phyloP scores from a whole-genome alignment of 345 rosid species.

The Gynandropsis gynandra region DNA sequence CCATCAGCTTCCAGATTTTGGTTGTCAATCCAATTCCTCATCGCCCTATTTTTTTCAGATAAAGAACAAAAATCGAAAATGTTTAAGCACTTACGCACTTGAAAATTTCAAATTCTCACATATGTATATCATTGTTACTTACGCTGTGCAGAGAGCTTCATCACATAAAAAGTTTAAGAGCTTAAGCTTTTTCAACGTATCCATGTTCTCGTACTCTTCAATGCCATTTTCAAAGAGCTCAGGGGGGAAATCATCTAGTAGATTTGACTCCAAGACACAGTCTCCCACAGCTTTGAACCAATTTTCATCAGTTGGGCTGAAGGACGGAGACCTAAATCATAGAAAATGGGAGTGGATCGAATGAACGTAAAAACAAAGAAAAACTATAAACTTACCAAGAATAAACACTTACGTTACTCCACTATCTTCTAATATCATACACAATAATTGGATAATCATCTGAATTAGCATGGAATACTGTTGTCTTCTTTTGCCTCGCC shows the following conservation, averaged over 20 bases:
- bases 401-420: slow-evolving; percentile 45
- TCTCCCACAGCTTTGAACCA: slow-evolving; percentile 53
- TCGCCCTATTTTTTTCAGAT: slow-evolving; percentile 19
- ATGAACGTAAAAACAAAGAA: slow-evolving; percentile 5
- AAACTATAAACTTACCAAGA: not conserved
- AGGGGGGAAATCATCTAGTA: slow-evolving; percentile 29
- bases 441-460: slow-evolving; percentile 47
- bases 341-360: slow-evolving; percentile 13
- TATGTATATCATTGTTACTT: slow-evolving; percentile 29
- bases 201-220: slow-evolving; percentile 37
- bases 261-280: slow-evolving; percentile 35
- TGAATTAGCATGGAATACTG: slow-evolving; percentile 45
- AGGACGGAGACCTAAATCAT: slow-evolving; percentile 37
- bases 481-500: slow-evolving; percentile 41
- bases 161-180: slow-evolving; percentile 62
- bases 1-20: slow-evolving; percentile 35
- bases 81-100: not conserved
- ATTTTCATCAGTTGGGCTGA: slow-evolving; percentile 38
- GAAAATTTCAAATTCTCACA: not conserved
- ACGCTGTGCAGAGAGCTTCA: slow-evolving; percentile 55
- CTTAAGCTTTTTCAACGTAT: slow-evolving; percentile 37
- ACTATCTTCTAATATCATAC: slow-evolving; percentile 39
- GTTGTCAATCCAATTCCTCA: slow-evolving; percentile 57
- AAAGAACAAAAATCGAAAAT: not conserved
- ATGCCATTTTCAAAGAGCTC: slow-evolving; percentile 32